Conservation (phyloP, 257 asterid genomes). For the Solanum sparsipilum region DNA sequence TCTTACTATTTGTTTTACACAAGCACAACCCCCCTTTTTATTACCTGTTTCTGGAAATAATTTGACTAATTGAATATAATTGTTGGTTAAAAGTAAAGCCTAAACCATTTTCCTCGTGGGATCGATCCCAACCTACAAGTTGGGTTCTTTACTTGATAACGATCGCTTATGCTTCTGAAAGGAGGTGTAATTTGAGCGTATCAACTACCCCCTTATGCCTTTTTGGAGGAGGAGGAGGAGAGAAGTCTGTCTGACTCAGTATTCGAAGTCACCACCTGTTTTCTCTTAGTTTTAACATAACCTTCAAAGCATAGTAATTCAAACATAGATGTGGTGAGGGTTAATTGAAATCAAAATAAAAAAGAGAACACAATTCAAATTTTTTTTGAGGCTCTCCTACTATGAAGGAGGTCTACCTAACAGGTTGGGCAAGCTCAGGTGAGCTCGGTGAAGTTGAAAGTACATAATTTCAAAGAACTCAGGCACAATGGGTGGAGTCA, state of each 20-base stretch:
- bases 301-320: neutral
- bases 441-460: neutral
- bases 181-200: too few relatives aligned
- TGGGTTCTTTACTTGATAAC: too few relatives aligned
- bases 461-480: neutral
- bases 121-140: too few relatives aligned
- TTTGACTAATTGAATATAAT: too few relatives aligned
- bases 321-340: neutral
- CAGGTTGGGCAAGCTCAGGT: neutral
- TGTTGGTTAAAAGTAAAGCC: too few relatives aligned
- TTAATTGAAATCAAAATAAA: neutral
- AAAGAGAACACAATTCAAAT: neutral
- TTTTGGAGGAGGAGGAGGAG: neutral
- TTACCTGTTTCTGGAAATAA: too few relatives aligned
- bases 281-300: neutral
- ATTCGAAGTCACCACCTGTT: neutral
- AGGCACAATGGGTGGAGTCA: neutral
- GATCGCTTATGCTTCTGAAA: too few relatives aligned
- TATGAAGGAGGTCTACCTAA: neutral
- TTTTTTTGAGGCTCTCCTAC: neutral
- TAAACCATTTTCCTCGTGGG: too few relatives aligned
- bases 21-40: too few relatives aligned
- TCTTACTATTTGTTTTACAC: too few relatives aligned
- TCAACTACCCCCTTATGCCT: neutral
- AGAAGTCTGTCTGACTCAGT: neutral